Conservation (phyloP, 768 basidiomycete species). For the Mycena venus region DNA sequence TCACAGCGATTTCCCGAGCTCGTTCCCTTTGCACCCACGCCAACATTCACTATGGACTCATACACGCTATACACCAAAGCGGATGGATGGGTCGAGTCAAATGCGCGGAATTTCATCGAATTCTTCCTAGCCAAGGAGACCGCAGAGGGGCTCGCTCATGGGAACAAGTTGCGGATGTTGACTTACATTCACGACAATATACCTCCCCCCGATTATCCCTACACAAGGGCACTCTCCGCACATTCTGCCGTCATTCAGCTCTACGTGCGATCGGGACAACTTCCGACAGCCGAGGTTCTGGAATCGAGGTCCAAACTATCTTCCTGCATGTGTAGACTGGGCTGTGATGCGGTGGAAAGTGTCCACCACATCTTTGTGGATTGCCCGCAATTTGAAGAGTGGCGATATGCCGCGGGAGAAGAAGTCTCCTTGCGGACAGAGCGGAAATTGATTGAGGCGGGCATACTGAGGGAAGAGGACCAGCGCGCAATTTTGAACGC, state of each 20-base stretch:
- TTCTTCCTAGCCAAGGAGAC: not conserved
- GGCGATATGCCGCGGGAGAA: not conserved
- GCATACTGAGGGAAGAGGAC: not conserved
- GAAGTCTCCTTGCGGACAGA: not conserved
- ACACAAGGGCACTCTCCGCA: not conserved
- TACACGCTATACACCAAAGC: not conserved
- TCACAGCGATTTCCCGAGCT: not conserved
- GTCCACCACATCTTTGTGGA: constrained; percentile 10
- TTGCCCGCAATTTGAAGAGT: not conserved
- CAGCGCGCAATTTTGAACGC: not conserved
- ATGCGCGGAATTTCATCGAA: constrained; percentile 14
- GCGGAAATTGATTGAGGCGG: not conserved
- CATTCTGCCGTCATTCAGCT: not conserved
- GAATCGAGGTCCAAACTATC: not conserved
- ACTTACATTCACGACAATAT: not conserved
- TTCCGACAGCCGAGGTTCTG: not conserved
- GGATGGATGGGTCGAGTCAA: constrained; percentile 2
- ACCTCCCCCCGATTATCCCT: not conserved
- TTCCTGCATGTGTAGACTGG: not conserved
- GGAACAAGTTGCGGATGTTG: not conserved
- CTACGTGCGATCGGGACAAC: not conserved
- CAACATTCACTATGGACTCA: constrained; percentile 7
- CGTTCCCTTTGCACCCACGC: not conserved
- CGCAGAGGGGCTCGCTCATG: not conserved
- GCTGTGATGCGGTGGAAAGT: not conserved